Base-by-base conservation (phyloP, 1,139 yeast species). In the Arxiozyma telluris region DNA sequence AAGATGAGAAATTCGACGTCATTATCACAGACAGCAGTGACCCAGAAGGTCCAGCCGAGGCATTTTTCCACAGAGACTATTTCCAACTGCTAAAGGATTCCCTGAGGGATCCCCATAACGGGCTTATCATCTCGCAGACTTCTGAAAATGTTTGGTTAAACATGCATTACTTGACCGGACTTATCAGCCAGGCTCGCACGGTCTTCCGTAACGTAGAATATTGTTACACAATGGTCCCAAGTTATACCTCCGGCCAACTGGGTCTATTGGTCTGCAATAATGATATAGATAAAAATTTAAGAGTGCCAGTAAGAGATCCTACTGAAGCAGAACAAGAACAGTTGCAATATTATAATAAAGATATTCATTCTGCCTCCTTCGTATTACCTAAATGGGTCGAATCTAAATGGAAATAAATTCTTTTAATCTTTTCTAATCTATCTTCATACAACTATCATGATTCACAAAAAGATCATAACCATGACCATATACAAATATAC, bases 1-100 rank as follows among this genome's bases (percentile, higher is more conserved):
- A 73, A 64, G 70, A 71, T 18, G 57, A 61, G 56, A 77, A 79
- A 61, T 91, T 77, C 67, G 98, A 93, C 70, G 85, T 91, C 50
- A 90, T 93, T 61, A 90, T 93, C 63, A 90, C 97, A 42, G 98
- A 93, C 70, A 87, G 96, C 11, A 87, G 96, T 12, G 98, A 93
- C 70, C 98, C 98, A 1, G 98, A 93, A 65, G 98, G 98, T 1
- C 98, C 98, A 11, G 98, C 98, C 3, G 96, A 84, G 64, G 88
- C 89, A 49, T 86, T 93, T 61, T 93, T 93, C 76, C 91, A 90
- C 71, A 78, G 80, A 61, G 82, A 81, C 57, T 93, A 91, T 74
- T 93, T 91, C 71, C 76, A 81, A 65, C 76, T 93, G 52, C 74
- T 93, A 54, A 68, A 75, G 58, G 80, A 81, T 57, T 89, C 96